Conservation (phyloP, 139 green algal genomes). For the Micromonas commoda region DNA sequence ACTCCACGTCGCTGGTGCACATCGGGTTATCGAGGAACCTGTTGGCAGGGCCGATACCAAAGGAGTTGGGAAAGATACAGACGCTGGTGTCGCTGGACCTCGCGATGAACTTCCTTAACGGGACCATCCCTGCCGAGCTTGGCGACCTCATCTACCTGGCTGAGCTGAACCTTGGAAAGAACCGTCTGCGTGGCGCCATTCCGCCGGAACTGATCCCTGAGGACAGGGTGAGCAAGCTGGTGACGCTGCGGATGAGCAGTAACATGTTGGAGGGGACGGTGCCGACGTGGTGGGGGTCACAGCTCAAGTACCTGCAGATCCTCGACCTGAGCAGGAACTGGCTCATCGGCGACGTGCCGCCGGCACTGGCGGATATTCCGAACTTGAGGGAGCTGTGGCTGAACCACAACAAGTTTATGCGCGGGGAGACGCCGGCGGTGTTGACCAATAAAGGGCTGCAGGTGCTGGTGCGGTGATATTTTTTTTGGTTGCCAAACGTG, state of each 20-base stretch:
- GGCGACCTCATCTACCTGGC: too few relatives aligned
- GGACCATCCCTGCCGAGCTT: not conserved
- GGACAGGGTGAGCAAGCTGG: too few relatives aligned
- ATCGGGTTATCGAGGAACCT: not conserved
- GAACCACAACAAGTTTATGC: not conserved
- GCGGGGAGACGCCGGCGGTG: not conserved
- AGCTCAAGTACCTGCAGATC: not conserved
- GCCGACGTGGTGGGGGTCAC: not conserved
- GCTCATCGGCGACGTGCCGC: not conserved
- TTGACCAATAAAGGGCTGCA: too few relatives aligned
- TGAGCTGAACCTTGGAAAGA: too few relatives aligned
- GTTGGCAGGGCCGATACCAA: not conserved
- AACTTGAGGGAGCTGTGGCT: not conserved
- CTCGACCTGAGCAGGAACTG: not conserved
- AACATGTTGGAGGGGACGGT: not conserved
- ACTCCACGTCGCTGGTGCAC: not conserved
- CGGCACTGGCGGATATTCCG: not conserved
- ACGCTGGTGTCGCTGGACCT: not conserved
- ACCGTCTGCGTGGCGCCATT: too few relatives aligned
- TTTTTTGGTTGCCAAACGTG: too few relatives aligned
- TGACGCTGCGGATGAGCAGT: not conserved
- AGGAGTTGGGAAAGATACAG: not conserved
- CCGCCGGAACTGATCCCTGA: too few relatives aligned
- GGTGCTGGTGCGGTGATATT: not conserved
- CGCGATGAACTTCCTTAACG: not conserved